Evolutionary conservation across 352 stramenopile genomes (phyloP), one percentile per base, ranked within the genome.

Genomic region (Phytopythium montanum): DNA sequence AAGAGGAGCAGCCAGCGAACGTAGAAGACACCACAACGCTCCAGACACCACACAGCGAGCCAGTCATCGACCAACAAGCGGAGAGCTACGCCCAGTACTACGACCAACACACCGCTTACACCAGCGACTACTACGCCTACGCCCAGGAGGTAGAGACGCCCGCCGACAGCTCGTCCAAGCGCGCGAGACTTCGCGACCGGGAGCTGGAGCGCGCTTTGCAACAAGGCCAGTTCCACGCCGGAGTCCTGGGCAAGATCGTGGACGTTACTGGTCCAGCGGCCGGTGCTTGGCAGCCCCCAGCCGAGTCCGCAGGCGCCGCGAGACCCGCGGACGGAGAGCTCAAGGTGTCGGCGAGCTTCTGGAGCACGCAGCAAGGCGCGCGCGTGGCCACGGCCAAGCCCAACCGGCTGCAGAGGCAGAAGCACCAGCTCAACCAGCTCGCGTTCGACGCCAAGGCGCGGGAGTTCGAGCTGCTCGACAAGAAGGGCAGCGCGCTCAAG

Each of bases 391-490:
- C 76, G 4, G 66, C 69, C 31, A 91, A 91, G 56, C 81, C 81
- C 21, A 91, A 70, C 63, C 79, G 83, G 25, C 66, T 92, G 60
- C 83, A 92, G 60, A 66, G 83, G 59, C 80, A 90, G 59, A 89
- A 87, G 65, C 83, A 92, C 57, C 83, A 92, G 61, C 70, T 92
- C 49, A 92, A 92, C 66, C 83, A 92, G 60, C 75, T 92, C 21
- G 81, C 83, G 0, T 92, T 92, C 38, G 83, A 92, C 59, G 83
- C 83, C 49, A 89, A 90, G 69, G 50, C 65, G 31, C 79, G 79
- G 28, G 83, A 92, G 59, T 80, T 87, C 57, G 80, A 92, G 38
- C 64, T 92, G 54, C 65, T 88, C 25, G 79, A 92, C 51, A 76
- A 76, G 45, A 85, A 86, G 59, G 64, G 76, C n/a, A 60, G 68